Base-by-base conservation (phyloP, 495 filamentous ascomycete species). In the Cetradonia linearis region DNA sequence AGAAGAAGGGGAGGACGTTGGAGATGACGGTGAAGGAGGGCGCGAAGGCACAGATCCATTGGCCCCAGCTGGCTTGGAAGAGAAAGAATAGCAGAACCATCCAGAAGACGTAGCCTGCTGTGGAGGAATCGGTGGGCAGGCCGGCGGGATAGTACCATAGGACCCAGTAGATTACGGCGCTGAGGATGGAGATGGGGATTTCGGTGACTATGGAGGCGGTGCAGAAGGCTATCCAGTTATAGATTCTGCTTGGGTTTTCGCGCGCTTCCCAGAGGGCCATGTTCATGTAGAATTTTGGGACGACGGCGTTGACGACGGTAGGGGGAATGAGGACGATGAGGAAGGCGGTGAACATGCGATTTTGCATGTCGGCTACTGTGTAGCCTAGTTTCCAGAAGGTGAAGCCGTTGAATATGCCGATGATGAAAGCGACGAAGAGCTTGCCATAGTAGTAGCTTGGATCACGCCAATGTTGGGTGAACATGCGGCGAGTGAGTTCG, bases 41-140 rank as follows among this genome's bases (percentile, higher is more conserved):
- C 0, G 89, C 85, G 72, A 89, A 88, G 5, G 88, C 85, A 66
- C 83, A 86, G 63, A 91, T 88, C 85, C 86, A 91, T 67, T 93
- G 88, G 28, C 88, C 88, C 86, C 86, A 90, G 60, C 78, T 83
- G 7, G 81, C 78, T 63, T 82, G 77, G 78, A 92, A 92, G 33
- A 92, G 72, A 78, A 85, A 88, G 74, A 92, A 91, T 0, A 93
- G 78, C 66, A 94, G 73, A 1, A 81, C 82, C 84, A 95, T 89
- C 23, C 95, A 72, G 76, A 87, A 95, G 48, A 87, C 84, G 68
- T 94, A 94, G 47, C 91, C 88, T 0, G 88, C 81, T 0, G 77
- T 78, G 3, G 78, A 74, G 10, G 79, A 77, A 59, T 86, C 81
- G 0, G 72, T 75, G 0, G 87, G 85, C 13, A 93, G 71, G 0